Base-by-base conservation (phyloP, 495 filamentous ascomycete species). In the Aspergillus conjunctus region DNA sequence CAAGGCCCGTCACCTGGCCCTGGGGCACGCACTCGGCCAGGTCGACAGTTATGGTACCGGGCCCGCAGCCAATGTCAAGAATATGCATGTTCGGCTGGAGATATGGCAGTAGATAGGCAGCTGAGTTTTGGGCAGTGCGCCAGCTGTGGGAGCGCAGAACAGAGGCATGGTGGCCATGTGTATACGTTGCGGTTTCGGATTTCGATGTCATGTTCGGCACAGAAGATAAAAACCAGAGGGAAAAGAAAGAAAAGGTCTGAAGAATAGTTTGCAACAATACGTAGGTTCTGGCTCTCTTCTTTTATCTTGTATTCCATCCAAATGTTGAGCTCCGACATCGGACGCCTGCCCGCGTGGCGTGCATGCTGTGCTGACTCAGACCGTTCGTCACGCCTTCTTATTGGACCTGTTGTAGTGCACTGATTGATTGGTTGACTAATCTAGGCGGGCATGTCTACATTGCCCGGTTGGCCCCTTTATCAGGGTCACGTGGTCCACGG, bases 51-150 rank as follows among this genome's bases (percentile, higher is more conserved):
- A 57, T 57, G 22, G 77, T 82, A 18, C 83, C 83, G 0, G 82
- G 83, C 14, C 84, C 83, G 65, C 83, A 86, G 48, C 84, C 84
- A 31, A 86, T 73, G 61, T 87, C 84, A 33, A 86, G 79, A 37
- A 87, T 80, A 15, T 74, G 69, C 68, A 79, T 74, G 44, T 70
- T 54, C 0, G 81, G 76, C 39, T 73, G 70, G 18, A 87, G 66
- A 2, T 50, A 30, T 11, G 46, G 46, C 1, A 85, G 68, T 0
- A 87, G 71, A 56, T 81, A 84, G 26, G 69, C 72, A 9, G 78
- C 77, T 12, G 75, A 79, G 60, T 79, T 81, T 17, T 67, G 65
- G 4, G 79, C 83, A 1, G 81, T 84, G 53, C 83, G 79, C 61
- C 70, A 72, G 52, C 64, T 62, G 59, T 86, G 83, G 5, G 71